phyloP scores from a whole-genome alignment of 805 yeast genomes.

The Candida nitratophila region DNA sequence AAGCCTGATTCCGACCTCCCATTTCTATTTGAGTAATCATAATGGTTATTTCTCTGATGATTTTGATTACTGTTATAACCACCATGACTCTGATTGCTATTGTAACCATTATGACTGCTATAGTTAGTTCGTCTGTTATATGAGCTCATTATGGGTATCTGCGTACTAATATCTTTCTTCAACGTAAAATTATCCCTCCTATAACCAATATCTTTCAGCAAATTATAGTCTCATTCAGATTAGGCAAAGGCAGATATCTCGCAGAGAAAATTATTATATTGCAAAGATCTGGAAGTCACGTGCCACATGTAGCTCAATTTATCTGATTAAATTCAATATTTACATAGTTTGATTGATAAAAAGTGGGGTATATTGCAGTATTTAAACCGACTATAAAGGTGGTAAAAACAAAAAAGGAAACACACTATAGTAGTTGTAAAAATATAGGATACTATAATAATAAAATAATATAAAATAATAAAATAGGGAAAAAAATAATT shows the following conservation, averaged over 20 bases:
- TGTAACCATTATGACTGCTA: not conserved
- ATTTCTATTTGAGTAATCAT: no score
- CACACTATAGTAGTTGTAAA: no score
- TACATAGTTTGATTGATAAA: not conserved
- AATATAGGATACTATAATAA: not conserved
- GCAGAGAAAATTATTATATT: no score
- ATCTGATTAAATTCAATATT: not conserved
- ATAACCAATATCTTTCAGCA: no score
- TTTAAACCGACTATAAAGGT: not conserved
- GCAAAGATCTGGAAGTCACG: not conserved
- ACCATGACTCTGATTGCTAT: not conserved
- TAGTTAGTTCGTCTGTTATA: not conserved
- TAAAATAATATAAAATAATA: not conserved
- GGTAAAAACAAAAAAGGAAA: no score
- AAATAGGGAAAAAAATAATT: not conserved
- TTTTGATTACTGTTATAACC: not conserved
- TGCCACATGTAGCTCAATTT: not conserved
- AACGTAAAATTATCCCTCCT: no score
- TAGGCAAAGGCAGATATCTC: no score
- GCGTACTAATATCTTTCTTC: no score
- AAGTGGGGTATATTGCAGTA: constrained; percentile 1
- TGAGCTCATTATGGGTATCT: not conserved
- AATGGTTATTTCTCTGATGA: no score
- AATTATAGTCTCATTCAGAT: no score
- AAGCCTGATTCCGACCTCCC: no score